Evolutionary conservation across 164 flowering plant genomes (phyloP), one percentile per base, ranked within the genome.

Genomic region (Aristolochia contorta): DNA sequence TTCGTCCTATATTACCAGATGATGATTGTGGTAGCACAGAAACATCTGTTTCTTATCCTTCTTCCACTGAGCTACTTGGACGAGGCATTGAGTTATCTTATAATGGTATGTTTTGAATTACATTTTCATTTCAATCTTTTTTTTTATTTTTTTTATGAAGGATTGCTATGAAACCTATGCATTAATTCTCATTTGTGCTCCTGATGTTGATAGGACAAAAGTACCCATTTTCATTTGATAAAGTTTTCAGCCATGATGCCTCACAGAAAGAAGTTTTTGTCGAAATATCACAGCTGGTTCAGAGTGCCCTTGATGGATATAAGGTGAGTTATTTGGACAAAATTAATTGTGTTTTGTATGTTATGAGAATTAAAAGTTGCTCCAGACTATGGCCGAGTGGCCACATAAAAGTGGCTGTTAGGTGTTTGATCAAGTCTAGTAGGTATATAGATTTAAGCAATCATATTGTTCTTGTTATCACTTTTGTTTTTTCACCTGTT

Each of bases 231-330:
- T 79, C 84, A 6, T 94, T 86, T 71, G 99, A 94, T 72, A 82
- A 82, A 72, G 97, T 94, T n/a, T 89, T 94, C 62, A 67, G 68
- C 64, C 90, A 90, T n/a, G 87, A 83, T 4, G 79, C 83, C 22
- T 69, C 97, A n/a, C 99, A 94, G 73, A 80, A 89, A 59, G 96
- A 85, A 21, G 96, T 91, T 24, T 94, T 94, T 77, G 89, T 85
- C 13, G 97, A 94, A 66, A 89, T 94, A 60, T 94, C 99, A 3
- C 99, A 94, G 71, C 86, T 94, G 56, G 95, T 94, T 37, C 99
- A 94, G 68, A 94, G 99, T 77, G 99, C 96, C 23, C 86, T 94
- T 57, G 99, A 94, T 74, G 99, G 99, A 32, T 94, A 94, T 60
- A 94, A 94, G 99, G 99, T 88, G 54, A 3, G 27, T 37, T 37